Base-by-base conservation (phyloP, 192 early-diverging fungal species). In the Coemansia sp. region DNA sequence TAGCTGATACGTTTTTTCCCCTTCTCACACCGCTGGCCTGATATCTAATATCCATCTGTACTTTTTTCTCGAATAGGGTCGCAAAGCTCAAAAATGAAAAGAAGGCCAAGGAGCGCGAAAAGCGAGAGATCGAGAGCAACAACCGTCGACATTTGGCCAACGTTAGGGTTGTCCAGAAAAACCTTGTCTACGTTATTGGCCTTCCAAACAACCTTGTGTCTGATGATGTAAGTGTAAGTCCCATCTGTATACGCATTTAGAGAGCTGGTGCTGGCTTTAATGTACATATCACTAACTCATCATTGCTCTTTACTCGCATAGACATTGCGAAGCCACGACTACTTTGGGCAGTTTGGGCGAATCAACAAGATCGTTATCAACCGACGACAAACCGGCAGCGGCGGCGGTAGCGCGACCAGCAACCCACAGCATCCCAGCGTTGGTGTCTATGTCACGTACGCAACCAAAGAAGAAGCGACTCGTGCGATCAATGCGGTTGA, bases 291-390 rank as follows among this genome's bases (percentile, higher is more conserved):
- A 48, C 24, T 40, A 35, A 35, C 53, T 26, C 46, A 7, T 16
- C 16, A n/a, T 35, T 64, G 0, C 75, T 92, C 6, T 57, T 9
- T 57, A 16, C 26, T 3, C 28, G 28, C 5, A 11, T 65, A 71
- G 82, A 87, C 83, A n/a, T 76, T 99, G 50, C 83, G 90, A 63
- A 86, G 88, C 38, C 85, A 89, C 55, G 94, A 98, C 28, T 96
- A 95, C 73, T 98, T 99, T 88, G 96, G 96, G 14, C 95, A 98
- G 79, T 99, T 93, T 79, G 97, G 97, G 55, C 96, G 94, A 69
- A 95, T 99, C 62, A 85, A 86, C 60, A 91, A 94, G 69, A 88
- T 98, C n/a, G 92, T 96, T 11, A 86, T 99, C 59, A 97, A 95
- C 68, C 86, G 93, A 42, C 87, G 91, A 58, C 76, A 88, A 74